Conservation (phyloP, 2,329 filamentous ascomycete genomes). For the Trichoderma sp. region DNA sequence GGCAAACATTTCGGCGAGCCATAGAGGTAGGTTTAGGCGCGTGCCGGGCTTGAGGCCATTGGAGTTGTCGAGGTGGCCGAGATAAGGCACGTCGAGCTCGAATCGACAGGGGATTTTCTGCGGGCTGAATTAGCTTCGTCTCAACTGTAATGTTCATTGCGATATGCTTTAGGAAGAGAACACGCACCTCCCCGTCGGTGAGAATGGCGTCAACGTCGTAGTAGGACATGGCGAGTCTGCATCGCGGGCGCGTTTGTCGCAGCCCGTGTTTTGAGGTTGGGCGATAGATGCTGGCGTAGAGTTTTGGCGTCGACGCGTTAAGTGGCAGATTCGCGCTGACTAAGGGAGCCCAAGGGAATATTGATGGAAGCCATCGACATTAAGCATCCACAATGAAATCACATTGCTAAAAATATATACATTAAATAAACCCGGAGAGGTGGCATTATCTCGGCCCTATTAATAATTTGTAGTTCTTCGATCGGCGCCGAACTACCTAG, state of each 20-base stretch:
- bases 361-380: no score
- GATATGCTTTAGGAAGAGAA: no score
- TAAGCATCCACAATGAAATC: background rate
- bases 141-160: no score
- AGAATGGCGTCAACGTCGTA: conserved; percentile 83
- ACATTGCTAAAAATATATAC: no score
- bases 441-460: no score
- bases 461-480: no score
- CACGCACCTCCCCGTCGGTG: conserved; percentile 73
- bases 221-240: conserved; percentile 58
- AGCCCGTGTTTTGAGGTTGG: background rate
- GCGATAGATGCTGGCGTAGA: background rate
- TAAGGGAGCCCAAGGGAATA: background rate
- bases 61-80: conserved; percentile 85
- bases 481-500: no score
- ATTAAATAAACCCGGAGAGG: no score
- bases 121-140: background rate
- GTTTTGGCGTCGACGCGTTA: background rate
- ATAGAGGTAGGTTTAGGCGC: conserved; percentile 79
- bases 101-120: conserved; percentile 96
- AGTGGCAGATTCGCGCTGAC: background rate
- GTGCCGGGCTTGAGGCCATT: conserved; percentile 75
- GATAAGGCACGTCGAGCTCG: conserved; percentile 79
- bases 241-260: background rate
- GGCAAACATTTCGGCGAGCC: conserved; percentile 92